These are phyloP conservation scores for Pseudozyma hubeiensis DNA, from an alignment of 1,284 basidiomycete species.

Conservation along the genomic window DNA sequence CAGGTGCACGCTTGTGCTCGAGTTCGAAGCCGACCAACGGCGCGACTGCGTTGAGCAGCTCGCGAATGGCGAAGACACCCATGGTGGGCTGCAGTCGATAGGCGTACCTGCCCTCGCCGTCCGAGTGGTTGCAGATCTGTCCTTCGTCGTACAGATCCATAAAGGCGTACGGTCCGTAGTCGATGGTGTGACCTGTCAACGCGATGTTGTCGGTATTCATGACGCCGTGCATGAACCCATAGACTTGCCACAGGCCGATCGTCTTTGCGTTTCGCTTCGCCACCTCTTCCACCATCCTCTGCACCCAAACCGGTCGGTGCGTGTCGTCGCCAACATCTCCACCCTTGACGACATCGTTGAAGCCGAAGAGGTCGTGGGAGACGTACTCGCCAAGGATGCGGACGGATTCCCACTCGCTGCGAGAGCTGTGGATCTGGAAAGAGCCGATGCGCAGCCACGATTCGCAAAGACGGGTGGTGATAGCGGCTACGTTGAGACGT, in stretches of 20 bases:
- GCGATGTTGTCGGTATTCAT: conserved; percentile 88
- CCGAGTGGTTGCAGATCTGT: conserved; percentile 94
- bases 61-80: conserved; percentile 56
- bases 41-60: conserved; percentile 38
- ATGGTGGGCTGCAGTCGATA: conserved; percentile 75
- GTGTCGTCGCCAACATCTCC: conserved; percentile 7
- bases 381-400: conserved; percentile 74
- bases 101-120: conserved; percentile 85
- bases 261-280: conserved; percentile 86
- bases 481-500: conserved; percentile 79
- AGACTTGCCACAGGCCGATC: conserved; percentile 88
- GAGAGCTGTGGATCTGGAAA: conserved; percentile 84
- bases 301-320: conserved; percentile 46
- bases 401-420: conserved; percentile 73
- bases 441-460: conserved; percentile 92
- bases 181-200: conserved; percentile 88
- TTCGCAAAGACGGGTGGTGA: conserved; percentile 85
- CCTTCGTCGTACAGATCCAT: conserved; percentile 78
- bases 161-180: conserved; percentile 84
- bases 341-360: conserved; percentile 48
- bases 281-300: conserved; percentile 65
- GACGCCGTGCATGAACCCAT: conserved; percentile 73
- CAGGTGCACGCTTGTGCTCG: conserved; percentile 66
- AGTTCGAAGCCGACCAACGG: conserved; percentile 54
- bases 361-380: conserved; percentile 75